Evolutionary conservation across 2,329 filamentous ascomycete species (phyloP).

Genomic region (Fusarium haematococcum): DNA sequence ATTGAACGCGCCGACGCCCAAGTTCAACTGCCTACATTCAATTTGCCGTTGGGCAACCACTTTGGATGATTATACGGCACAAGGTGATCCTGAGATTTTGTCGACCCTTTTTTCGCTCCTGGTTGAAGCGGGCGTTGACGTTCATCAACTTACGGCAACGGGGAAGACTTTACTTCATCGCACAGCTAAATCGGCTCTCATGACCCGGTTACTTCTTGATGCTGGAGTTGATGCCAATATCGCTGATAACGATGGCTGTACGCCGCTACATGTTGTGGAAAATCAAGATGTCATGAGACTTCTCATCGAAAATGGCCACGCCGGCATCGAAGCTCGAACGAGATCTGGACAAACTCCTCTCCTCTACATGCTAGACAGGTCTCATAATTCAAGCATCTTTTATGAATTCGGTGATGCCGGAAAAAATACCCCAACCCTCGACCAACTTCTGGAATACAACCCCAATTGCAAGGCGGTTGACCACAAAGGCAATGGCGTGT

Average conservation of each 20-base stretch:
- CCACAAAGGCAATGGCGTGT: slow-evolving; percentile 21
- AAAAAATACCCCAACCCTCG: not conserved
- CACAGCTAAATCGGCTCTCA: slow-evolving; percentile 2
- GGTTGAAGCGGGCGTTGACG: slow-evolving; percentile 35
- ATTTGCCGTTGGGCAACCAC: slow-evolving; percentile 4
- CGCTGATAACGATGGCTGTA: slow-evolving; percentile 2
- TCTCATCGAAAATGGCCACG: slow-evolving; percentile 42
- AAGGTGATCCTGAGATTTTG: not conserved
- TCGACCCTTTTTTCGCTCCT: slow-evolving; percentile 29
- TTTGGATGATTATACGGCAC: not conserved
- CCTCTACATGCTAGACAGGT: slow-evolving; percentile 4
- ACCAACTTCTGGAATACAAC: slow-evolving; percentile 30
- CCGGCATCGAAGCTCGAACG: slow-evolving; percentile 33
- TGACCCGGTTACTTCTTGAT: slow-evolving; percentile 36
- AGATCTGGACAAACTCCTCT: slow-evolving; percentile 38
- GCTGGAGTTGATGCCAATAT: slow-evolving; percentile 38
- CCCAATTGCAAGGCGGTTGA: slow-evolving; percentile 32
- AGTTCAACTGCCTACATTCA: slow-evolving; percentile 19
- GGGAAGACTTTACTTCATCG: slow-evolving; percentile 29
- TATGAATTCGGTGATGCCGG: not conserved
- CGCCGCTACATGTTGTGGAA: slow-evolving; percentile 30
- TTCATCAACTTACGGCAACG: slow-evolving; percentile 24
- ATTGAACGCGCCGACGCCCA: not conserved
- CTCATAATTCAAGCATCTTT: not conserved
- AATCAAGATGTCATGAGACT: slow-evolving; percentile 19